Evolutionary conservation across 225 moss, liverwort and hornwort species (phyloP).

Genomic region (Thuidium tamariscinum): DNA sequence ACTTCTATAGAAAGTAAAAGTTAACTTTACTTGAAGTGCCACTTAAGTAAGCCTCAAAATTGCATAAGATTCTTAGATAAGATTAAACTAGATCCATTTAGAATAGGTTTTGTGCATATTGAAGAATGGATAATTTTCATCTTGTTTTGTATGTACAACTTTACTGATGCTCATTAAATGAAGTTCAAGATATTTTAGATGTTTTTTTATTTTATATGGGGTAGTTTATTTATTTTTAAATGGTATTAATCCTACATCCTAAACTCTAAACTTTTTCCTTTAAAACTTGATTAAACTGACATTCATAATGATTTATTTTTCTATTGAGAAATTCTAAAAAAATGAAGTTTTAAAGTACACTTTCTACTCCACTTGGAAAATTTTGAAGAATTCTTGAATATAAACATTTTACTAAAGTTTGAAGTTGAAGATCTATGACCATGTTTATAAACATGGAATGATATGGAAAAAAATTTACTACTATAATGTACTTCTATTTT

Average conservation of each 20-base stretch:
- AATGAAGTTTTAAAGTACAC: neutral
- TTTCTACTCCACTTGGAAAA: neutral
- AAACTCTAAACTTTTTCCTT: neutral
- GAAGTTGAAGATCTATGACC: neutral
- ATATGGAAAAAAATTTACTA: rapidly evolving
- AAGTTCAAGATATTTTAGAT: neutral
- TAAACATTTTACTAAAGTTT: neutral
- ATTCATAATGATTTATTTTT: too few species aligned
- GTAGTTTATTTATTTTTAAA: neutral
- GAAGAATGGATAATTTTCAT: neutral
- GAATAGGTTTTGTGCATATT: neutral
- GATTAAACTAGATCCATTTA: too few species aligned
- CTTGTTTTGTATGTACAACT: neutral
- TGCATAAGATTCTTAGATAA: too few species aligned
- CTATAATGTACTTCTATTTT: rapidly evolving
- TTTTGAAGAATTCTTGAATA: neutral
- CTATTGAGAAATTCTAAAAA: neutral
- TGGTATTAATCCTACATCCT: neutral
- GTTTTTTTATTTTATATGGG: neutral
- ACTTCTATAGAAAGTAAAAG: too few species aligned
- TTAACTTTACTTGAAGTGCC: too few species aligned
- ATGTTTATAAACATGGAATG: rapidly evolving
- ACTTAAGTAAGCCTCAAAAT: too few species aligned
- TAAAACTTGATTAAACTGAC: neutral
- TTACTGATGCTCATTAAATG: neutral